Evolutionary conservation across 345 rosid genomes (phyloP).

Genomic region (Fremontodendron californicum): DNA sequence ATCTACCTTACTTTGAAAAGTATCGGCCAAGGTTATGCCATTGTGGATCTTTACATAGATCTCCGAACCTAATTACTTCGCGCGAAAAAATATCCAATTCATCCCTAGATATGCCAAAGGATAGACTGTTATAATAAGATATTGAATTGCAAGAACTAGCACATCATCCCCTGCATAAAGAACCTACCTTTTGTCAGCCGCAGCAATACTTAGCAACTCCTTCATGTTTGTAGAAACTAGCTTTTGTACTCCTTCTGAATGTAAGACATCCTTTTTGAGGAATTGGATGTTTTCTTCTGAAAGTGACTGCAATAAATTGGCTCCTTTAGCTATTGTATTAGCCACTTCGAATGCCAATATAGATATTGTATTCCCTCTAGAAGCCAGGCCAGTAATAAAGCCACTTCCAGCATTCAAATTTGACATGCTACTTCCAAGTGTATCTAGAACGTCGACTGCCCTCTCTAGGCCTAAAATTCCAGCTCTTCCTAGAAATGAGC

Average conservation of each 20-base stretch:
- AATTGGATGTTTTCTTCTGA: slow-evolving; percentile 54
- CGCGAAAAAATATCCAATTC: slow-evolving; percentile 69
- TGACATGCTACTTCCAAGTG: slow-evolving; percentile 76
- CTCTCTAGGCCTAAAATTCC: slow-evolving; percentile 59
- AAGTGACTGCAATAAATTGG: slow-evolving; percentile 63
- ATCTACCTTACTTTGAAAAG: slow-evolving; percentile 60
- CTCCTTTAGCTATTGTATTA: slow-evolving; percentile 80
- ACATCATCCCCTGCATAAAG: neutral
- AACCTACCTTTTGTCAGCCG: slow-evolving; percentile 79
- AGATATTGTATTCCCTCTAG: slow-evolving; percentile 50
- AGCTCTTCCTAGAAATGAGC: slow-evolving; percentile 61
- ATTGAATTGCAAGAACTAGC: neutral
- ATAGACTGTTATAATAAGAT: slow-evolving; percentile 11
- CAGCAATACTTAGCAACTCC: slow-evolving; percentile 72
- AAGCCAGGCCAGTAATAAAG: slow-evolving; percentile 47
- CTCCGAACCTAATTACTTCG: slow-evolving; percentile 87
- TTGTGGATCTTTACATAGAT: slow-evolving; percentile 75
- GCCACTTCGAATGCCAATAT: slow-evolving; percentile 95
- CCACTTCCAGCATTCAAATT: slow-evolving; percentile 57
- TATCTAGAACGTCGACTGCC: slow-evolving; percentile 73
- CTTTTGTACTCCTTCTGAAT: slow-evolving; percentile 61
- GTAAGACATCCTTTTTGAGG: slow-evolving; percentile 59
- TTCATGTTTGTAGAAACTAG: slow-evolving; percentile 61
- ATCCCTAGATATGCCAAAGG: slow-evolving; percentile 45
- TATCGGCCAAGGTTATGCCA: slow-evolving; percentile 83